Evolutionary conservation across 371 early-diverging fungal genomes (phyloP).

Genomic region (Mortierella sp.): DNA sequence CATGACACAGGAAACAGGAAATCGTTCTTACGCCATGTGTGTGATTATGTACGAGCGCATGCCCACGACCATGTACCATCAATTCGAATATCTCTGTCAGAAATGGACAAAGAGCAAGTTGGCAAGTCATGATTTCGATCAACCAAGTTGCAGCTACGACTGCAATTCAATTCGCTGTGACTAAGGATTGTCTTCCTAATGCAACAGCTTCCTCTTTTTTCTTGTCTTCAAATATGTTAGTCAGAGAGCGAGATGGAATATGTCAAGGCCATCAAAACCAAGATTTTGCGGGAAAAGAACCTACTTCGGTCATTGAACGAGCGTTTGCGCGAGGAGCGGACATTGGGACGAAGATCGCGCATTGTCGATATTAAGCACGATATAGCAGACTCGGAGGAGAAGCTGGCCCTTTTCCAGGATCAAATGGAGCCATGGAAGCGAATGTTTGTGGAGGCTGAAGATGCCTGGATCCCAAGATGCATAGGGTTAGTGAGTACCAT

Average conservation of each 20-base stretch:
- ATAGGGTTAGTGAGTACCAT: slow-evolving; percentile 80
- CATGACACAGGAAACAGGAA: slow-evolving; percentile 77
- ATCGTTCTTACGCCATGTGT: slow-evolving; percentile 76
- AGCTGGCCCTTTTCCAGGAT: slow-evolving; percentile 73
- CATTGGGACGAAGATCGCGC: slow-evolving; percentile 39
- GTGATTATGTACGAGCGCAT: slow-evolving; percentile 71
- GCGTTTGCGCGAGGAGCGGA: slow-evolving; percentile 34
- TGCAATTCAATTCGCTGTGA: neutral
- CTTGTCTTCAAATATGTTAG: slow-evolving; percentile 24
- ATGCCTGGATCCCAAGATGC: slow-evolving; percentile 80
- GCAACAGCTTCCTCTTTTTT: neutral
- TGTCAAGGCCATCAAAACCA: slow-evolving; percentile 63
- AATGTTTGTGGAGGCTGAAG: slow-evolving; percentile 67
- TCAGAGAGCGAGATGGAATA: slow-evolving; percentile 69
- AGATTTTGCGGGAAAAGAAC: slow-evolving; percentile 55
- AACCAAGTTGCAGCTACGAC: neutral
- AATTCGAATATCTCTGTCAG: slow-evolving; percentile 14
- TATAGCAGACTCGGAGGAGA: slow-evolving; percentile 74
- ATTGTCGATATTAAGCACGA: slow-evolving; percentile 61
- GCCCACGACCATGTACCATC: slow-evolving; percentile 11
- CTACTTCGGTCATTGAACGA: slow-evolving; percentile 49
- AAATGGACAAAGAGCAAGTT: slow-evolving; percentile 21
- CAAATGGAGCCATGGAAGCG: slow-evolving; percentile 75
- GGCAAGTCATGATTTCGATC: slow-evolving; percentile 1
- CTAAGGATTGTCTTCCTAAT: neutral